A percentile compares a stretch with the other conserved stretches of the same genome.
Evolutionary conservation across 1,284 basidiomycete species (phyloP).

Genomic region (Irpex sp.): DNA sequence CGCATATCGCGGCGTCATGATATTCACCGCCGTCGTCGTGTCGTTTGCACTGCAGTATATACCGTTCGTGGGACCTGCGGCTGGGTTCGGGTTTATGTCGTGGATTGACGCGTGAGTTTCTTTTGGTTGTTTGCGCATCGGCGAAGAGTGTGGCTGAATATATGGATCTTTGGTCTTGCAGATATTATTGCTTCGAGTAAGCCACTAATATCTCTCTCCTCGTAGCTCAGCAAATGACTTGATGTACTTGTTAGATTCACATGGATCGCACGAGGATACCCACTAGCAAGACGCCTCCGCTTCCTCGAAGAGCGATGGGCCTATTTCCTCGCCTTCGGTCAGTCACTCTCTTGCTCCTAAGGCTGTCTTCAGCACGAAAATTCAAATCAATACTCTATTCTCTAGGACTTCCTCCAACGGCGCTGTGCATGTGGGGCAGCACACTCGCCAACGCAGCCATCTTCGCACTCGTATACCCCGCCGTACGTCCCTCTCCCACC

Average conservation of each 20-base stretch:
- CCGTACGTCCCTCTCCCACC: slow-evolving; percentile 37
- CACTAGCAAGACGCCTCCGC: slow-evolving; percentile 60
- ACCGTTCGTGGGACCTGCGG: slow-evolving; percentile 54
- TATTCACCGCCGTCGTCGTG: slow-evolving; percentile 66
- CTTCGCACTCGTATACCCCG: slow-evolving; percentile 75
- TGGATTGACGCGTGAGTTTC: slow-evolving; percentile 77
- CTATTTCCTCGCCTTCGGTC: slow-evolving; percentile 79
- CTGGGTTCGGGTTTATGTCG: slow-evolving; percentile 69
- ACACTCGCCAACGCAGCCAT: slow-evolving; percentile 70
- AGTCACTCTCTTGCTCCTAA: slow-evolving; percentile 9
- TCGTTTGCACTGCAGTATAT: slow-evolving; percentile 59
- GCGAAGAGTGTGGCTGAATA: slow-evolving; percentile 4
- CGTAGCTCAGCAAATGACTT: neutral
- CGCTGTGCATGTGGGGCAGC: slow-evolving; percentile 64
- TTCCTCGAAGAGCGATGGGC: slow-evolving; percentile 83
- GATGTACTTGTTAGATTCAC: slow-evolving; percentile 47
- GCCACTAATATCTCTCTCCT: slow-evolving; percentile 19
- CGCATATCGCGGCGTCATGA: slow-evolving; percentile 75
- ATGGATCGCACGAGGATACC: slow-evolving; percentile 69
- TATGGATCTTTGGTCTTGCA: slow-evolving; percentile 23
- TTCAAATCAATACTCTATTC: neutral
- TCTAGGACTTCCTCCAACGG: slow-evolving; percentile 57
- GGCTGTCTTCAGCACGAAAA: no score
- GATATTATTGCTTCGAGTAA: slow-evolving; percentile 87
- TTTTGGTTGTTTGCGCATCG: neutral